phyloP scores from a whole-genome alignment of 805 yeast species.

The Hanseniaspora clermontiae region DNA sequence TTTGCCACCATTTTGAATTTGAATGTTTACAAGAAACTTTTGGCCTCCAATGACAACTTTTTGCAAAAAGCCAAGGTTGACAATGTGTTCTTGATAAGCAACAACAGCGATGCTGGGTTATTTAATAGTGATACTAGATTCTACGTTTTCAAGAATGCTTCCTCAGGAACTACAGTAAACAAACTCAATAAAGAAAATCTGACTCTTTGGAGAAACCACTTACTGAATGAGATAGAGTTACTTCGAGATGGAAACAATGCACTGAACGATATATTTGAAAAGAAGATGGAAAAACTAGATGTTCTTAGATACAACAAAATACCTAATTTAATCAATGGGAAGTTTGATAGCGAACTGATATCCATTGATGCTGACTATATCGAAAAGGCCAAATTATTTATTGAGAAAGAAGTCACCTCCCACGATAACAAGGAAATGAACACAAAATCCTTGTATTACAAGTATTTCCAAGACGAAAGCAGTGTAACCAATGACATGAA shows the following conservation, averaged over 20 bases:
- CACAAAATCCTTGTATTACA: conserved; percentile 9
- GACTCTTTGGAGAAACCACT: neutral
- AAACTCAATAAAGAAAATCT: neutral
- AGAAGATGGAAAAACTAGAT: conserved; percentile 1
- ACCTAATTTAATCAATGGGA: conserved; percentile 11
- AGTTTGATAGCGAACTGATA: neutral
- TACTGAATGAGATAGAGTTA: neutral
- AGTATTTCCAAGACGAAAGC: conserved; percentile 3
- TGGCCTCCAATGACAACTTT: neutral
- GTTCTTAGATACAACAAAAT: conserved; percentile 3
- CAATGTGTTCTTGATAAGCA: neutral
- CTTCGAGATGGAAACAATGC: neutral
- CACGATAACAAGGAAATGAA: conserved; percentile 8
- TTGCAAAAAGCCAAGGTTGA: neutral
- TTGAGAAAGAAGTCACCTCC: conserved; percentile 1
- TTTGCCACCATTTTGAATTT: neutral
- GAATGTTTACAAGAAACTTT: neutral
- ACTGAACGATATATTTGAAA: neutral
- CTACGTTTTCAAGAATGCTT: neutral
- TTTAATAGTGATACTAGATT: neutral
- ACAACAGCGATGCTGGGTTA: neutral
- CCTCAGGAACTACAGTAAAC: neutral
- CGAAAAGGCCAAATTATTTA: neutral
- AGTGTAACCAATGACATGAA: conserved; percentile 10
- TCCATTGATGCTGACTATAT: neutral